Conservation (phyloP, 1,284 basidiomycete species). For the Inonotus hispidus region DNA sequence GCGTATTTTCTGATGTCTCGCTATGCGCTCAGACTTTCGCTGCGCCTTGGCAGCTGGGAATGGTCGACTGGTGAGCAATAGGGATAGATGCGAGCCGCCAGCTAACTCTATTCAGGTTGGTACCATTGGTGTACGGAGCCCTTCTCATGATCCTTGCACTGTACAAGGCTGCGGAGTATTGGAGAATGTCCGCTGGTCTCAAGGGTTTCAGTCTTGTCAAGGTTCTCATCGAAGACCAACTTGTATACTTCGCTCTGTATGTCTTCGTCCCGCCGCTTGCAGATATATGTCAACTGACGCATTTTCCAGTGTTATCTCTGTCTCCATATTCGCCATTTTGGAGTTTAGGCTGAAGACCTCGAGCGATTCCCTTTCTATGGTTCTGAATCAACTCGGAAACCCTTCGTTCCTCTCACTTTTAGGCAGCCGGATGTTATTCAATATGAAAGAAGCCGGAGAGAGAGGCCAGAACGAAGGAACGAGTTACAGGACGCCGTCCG, state of each 20-base stretch:
- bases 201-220: not conserved
- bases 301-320: not conserved
- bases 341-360: not conserved
- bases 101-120: not conserved
- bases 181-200: constrained; percentile 4
- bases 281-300: not conserved
- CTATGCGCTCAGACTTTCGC: not conserved
- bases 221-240: constrained; percentile 8
- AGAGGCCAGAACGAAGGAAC: constrained; percentile 7
- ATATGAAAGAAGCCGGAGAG: constrained; percentile 5
- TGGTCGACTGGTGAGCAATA: not conserved
- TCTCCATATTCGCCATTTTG: not conserved
- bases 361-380: not conserved
- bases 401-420: not conserved
- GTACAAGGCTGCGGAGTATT: constrained; percentile 5
- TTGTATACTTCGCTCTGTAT: constrained; percentile 6
- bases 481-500: not conserved
- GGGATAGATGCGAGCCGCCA: not conserved
- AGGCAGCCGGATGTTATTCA: constrained; percentile 10
- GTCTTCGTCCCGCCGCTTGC: not conserved
- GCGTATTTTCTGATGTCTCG: not conserved
- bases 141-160: constrained; percentile 4
- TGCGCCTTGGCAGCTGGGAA: not conserved
- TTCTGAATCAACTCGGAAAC: not conserved
- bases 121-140: not conserved